These are phyloP conservation scores for Styphnolobium japonicum DNA, from an alignment of 306 rosid genomes.

Conservation along the genomic window DNA sequence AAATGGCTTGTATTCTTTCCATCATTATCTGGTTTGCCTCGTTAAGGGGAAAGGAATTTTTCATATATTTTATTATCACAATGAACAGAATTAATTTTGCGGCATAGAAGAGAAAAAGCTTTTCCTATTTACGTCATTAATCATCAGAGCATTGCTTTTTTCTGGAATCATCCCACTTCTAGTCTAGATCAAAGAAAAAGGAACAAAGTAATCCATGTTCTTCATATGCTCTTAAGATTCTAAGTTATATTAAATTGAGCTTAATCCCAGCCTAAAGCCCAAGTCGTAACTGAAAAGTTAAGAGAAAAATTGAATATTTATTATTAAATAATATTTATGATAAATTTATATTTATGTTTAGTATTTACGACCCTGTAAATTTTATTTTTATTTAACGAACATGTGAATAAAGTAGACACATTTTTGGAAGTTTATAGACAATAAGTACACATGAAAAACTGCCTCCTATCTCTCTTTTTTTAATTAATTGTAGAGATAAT, in stretches of 20 bases:
- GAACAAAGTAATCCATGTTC: not conserved
- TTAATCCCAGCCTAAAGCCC: not conserved
- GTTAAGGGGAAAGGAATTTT: constrained; percentile 44
- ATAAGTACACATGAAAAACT: too few relatives aligned
- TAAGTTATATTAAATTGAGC: not conserved
- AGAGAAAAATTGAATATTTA: too few relatives aligned
- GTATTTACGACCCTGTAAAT: too few relatives aligned
- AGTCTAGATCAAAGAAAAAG: constrained; percentile 9
- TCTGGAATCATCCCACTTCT: constrained; percentile 14
- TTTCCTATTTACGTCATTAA: not conserved
- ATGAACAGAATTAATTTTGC: not conserved
- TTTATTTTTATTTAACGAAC: too few relatives aligned
- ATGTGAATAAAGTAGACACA: too few relatives aligned
- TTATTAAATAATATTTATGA: too few relatives aligned
- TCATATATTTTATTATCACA: not conserved
- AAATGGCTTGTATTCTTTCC: constrained; percentile 56
- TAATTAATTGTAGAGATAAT: too few relatives aligned
- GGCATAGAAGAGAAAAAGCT: not conserved
- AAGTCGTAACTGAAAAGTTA: not conserved
- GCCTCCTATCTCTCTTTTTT: too few relatives aligned
- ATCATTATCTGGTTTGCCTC: constrained; percentile 37
- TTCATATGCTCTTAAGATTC: not conserved
- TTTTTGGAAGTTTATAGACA: too few relatives aligned
- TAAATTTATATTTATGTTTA: too few relatives aligned
- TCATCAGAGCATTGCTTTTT: not conserved